Base-by-base conservation (phyloP, 495 filamentous ascomycete species). In the Penicillium antarcticum region DNA sequence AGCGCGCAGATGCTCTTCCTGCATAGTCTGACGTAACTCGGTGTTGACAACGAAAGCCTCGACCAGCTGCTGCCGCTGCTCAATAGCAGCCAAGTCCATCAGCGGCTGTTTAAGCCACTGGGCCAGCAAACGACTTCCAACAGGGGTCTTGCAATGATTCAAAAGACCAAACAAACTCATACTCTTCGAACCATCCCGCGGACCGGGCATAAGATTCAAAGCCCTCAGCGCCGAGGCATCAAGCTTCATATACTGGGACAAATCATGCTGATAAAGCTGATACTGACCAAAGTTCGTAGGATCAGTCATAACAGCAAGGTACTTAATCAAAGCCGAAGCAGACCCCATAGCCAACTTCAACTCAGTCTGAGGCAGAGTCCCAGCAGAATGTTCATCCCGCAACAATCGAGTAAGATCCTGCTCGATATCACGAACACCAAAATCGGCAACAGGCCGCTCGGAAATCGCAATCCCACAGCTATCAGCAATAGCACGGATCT, bases 31-130 rank as follows among this genome's bases (percentile, higher is more conserved):
- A 12, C 95, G 80, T 24, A 99, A 77, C 65, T 96, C 92, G 0
- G 94, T 99, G 58, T 97, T 91, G 48, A 85, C 84, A 14, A 92
- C 87, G 68, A 99, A 97, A 1, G 92, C 91, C 62, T 97, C 94
- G 0, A 99, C 95, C 13, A 99, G 78, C 65, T 94, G 89, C 60
- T 97, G 94, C 17, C 94, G 80, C 61, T 88, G 88, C 64, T 95
- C 86, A 53, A 99, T 97, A 52, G 95, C 91, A 11, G 80, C 75
- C 44, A 88, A 80, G 69, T 83, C 88, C 95, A 99, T 99, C 21
- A 99, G 70, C 0, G 94, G 94, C 70, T 99, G 94, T 73, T 97
- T 99, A 23, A 99, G 75, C 94, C 94, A 99, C 70, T 99, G 94
- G 2, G 91, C 86, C 12, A 99, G 73, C 55, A 99, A 65, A 39